Base-by-base conservation (phyloP, 2,329 filamentous ascomycete genomes). In the Mollisia scopiformis region DNA sequence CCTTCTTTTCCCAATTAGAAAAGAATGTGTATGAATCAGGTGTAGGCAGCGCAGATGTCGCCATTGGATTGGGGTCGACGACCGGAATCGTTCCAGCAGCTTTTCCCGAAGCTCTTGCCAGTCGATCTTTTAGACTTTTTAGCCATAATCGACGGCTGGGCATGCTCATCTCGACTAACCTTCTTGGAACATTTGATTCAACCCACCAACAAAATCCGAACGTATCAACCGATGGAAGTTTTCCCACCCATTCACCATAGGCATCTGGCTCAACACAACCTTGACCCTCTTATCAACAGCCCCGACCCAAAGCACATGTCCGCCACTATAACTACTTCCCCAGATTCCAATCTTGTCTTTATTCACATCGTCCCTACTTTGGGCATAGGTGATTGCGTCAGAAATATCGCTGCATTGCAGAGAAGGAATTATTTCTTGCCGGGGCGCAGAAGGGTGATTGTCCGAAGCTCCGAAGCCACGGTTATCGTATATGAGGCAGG, bases 211-310 rank as follows among this genome's bases (percentile, higher is more conserved):
- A 8, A 59, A 68, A 65, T 77, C 75, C 3, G 71, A 64, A 23
- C 73, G 68, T n/a, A 74, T 67, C 21, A 75, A 66, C 1, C 71
- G 63, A 61, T 70, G 65, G 59, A 75, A 74, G 59, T 74, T 77
- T n/a, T 64, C 64, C 68, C 68, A 76, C 16, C 74, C 76, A 63
- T 71, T 67, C n/a, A 75, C 72, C n/a, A 65, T 70, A 23, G 75
- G 73, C 2, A 71, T 72, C 60, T 78, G 76, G 50, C 64, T 69
- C 14, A 79, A 62, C 1, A 78, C 76, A 16, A 70, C 75, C 61
- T 78, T 78, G 47, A 79, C 74, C 19, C 76, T 66, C 30, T 69
- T 69, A 59, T 80, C 77, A 2, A 72, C 67, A 16, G 77, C 76
- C 23, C 70, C 76, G 47, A 77, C 72, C 55, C 66, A 69, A 1